Evolutionary conservation across 2,329 filamentous ascomycete species (phyloP).

Genomic region (Aulographum hederae): DNA sequence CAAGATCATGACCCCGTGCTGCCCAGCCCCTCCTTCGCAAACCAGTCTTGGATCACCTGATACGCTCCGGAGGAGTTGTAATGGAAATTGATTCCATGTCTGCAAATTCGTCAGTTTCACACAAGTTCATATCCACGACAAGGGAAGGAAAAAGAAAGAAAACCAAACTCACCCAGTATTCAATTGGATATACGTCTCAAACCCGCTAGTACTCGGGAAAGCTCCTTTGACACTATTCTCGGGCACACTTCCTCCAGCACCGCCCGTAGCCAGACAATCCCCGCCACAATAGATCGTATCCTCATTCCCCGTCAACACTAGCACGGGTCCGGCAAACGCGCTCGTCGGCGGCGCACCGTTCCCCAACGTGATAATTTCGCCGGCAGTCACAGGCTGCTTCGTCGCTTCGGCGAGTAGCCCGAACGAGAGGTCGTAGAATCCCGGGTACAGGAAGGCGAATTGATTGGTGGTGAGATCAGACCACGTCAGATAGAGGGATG

Average conservation of each 20-base stretch:
- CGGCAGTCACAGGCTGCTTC: constrained; percentile 13
- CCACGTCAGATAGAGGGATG: constrained; percentile 13
- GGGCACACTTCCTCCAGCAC: not conserved
- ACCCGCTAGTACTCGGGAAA: not conserved
- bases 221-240: not conserved
- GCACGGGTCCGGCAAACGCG: constrained; percentile 3
- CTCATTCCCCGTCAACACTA: constrained; percentile 2
- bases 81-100: not conserved
- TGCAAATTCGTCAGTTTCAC: too few species aligned
- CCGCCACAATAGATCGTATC: constrained; percentile 2
- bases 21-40: not conserved
- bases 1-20: too few species aligned
- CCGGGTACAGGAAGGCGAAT: constrained; percentile 13
- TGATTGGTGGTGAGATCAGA: constrained; percentile 10
- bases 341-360: constrained; percentile 3
- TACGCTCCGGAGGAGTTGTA: not conserved
- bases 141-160: too few species aligned
- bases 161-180: too few species aligned
- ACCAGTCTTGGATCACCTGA: not conserved
- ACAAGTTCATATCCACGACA: too few species aligned
- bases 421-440: constrained; percentile 12
- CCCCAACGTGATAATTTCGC: constrained; percentile 12
- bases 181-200: constrained; percentile 1
- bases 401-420: constrained; percentile 10
- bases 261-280: constrained; percentile 1